Evolutionary conservation across 805 yeast genomes (phyloP), one percentile per base, ranked within the genome.

Genomic region (Lachancea waltii): DNA sequence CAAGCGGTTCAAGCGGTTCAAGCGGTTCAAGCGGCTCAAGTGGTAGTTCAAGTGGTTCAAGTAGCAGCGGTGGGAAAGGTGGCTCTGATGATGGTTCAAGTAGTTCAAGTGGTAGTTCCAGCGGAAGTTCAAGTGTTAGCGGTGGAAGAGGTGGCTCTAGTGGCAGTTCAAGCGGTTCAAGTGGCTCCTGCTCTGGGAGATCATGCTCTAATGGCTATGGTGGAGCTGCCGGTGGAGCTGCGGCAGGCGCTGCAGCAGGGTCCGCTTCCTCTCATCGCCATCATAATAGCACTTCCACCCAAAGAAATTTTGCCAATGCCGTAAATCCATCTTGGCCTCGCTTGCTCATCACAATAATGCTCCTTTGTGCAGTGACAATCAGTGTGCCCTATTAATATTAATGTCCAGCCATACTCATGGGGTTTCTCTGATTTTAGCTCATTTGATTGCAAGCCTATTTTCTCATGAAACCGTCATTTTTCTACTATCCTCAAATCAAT

Each of bases 1-100:
- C 30, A 9, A 40, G 33, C 19, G 43, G 40, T 13, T 17, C 16
- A 9, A 16, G 30, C 26, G 21, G 27, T 9, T 18, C 27, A n/a
- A 31, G 27, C 8, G 36, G 36, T 11, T 10, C 31, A 14, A 22
- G 29, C 9, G 20, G 24, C 17, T 28, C 22, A 10, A 19, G 33
- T 11, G 28, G 16, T 10, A 18, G 35, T n/a, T n/a, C 14, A n/a
- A 27, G 18, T 15, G 29, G 29, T 8, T 26, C 29, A 15, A 23
- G 35, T n/a, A 9, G 15, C 11, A n/a, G 4, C 27, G 16, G 27
- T n/a, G 27, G 15, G 6, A 15, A 33, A 11, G 36, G 36, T 8
- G 36, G 36, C 8, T 23, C 17, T 21, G 19, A 8, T 15, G 29
- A 29, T 10, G 21, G 15, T 13, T 9, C 19, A 7, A 29, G 15